Percentiles rank a stretch among this genome's conserved stretches.
Evolutionary conservation across 495 filamentous ascomycete species (phyloP).

Genomic region (Trichoderma reesei): DNA sequence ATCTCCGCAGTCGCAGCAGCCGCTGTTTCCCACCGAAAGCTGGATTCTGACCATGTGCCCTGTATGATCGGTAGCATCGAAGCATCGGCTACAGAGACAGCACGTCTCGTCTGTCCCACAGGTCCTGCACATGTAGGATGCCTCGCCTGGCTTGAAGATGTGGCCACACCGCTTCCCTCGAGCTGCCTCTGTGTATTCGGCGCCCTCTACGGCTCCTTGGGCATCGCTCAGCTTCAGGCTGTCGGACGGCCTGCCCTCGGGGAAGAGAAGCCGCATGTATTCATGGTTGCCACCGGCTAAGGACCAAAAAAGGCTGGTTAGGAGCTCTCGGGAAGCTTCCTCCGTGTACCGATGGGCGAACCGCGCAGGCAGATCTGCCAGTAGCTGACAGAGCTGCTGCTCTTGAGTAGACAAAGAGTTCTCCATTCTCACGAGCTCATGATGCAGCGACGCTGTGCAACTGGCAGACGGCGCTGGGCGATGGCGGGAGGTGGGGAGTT

Average conservation of each 20-base stretch:
- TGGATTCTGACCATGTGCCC: constrained; percentile 81
- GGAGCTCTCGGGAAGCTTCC: constrained; percentile 55
- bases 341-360: constrained; percentile 65
- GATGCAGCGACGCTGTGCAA: not conserved
- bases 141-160: constrained; percentile 87
- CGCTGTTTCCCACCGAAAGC: constrained; percentile 79
- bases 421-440: constrained; percentile 26
- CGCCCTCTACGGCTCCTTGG: constrained; percentile 85
- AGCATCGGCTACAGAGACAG: constrained; percentile 81
- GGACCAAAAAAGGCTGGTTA: constrained; percentile 74
- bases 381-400: constrained; percentile 63
- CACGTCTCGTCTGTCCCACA: constrained; percentile 83
- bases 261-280: constrained; percentile 69
- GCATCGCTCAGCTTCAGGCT: constrained; percentile 69
- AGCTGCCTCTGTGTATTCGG: constrained; percentile 88
- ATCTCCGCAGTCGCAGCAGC: constrained; percentile 96
- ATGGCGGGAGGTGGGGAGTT: not conserved
- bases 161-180: constrained; percentile 94
- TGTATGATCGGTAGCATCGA: constrained; percentile 91
- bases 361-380: constrained; percentile 59
- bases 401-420: constrained; percentile 58
- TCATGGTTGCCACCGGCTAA: constrained; percentile 64
- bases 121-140: constrained; percentile 86
- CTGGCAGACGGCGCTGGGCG: not conserved
- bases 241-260: constrained; percentile 50